Base-by-base conservation (phyloP, 2,329 filamentous ascomycete species). In the Curvularia verruculosa region DNA sequence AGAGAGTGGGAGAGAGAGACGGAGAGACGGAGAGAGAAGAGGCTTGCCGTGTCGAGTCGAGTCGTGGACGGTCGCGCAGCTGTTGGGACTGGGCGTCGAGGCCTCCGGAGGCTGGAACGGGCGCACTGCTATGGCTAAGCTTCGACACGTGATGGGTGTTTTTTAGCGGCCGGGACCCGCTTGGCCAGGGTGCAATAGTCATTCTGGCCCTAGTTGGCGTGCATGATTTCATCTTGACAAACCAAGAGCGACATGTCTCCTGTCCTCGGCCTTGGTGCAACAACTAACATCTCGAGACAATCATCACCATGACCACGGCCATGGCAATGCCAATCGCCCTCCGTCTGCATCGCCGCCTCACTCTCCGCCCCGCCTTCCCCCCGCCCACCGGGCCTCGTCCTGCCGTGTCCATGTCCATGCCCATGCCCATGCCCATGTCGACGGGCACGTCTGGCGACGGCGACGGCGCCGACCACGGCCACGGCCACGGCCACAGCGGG, bases 401-500 rank as follows among this genome's bases (percentile, higher is more conserved):
- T n/a, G n/a, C n/a, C n/a, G n/a, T n/a, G n/a, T n/a, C n/a, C n/a
- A n/a, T n/a, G n/a, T n/a, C n/a, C n/a, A n/a, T n/a, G n/a, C n/a
- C n/a, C n/a, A n/a, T n/a, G n/a, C n/a, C 28, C 9, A 36, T 18
- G 3, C 15, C 34, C n/a, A n/a, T n/a, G n/a, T n/a, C n/a, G n/a
- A 36, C 34, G 21, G 34, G 21, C 31, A 12, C 13, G 9, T 5
- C 23, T 10, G 8, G 23, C 53, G 37, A 54, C 57, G 48, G 55
- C 49, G 61, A 52, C 58, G 8, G 23, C 53, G 37, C 53, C 57
- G 48, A 54, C 49, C 60, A 52, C 58, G 8, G 23, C 53, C 31
- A 54, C 57, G 48, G 55, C 49, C 60, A 52, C 58, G 65, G 71
- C 40, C 70, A 76, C 15, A 70, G 75, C 34, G 15, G 34, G 15